These are phyloP conservation scores for Eudorina sp. DNA, from an alignment of 139 green algal species.

Conservation along the genomic window DNA sequence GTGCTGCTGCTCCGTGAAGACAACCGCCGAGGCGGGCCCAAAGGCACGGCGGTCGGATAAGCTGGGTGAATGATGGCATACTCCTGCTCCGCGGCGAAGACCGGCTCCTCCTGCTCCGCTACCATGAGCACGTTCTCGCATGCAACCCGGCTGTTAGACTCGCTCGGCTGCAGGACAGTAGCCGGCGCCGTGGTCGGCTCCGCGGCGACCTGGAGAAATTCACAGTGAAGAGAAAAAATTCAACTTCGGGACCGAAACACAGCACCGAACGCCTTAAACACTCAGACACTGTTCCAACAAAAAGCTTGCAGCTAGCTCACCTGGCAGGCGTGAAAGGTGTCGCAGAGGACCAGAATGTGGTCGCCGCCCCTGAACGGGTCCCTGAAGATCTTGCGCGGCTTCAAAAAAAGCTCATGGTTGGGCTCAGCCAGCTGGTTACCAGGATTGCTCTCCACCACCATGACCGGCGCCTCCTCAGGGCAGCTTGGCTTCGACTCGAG, in stretches of 20 bases:
- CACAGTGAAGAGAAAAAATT: no score
- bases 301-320: not conserved
- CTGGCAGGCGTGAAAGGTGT: slow-evolving; percentile 66
- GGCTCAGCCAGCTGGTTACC: slow-evolving; percentile 38
- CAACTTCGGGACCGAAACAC: no score
- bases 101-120: slow-evolving; percentile 46
- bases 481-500: slow-evolving; percentile 44
- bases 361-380: slow-evolving; percentile 79
- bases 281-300: no score
- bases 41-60: slow-evolving; percentile 17
- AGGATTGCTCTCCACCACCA: slow-evolving; percentile 50
- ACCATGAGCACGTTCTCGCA: slow-evolving; percentile 58
- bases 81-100: slow-evolving; percentile 81
- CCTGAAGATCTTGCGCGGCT: slow-evolving; percentile 72
- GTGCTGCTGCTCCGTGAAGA: slow-evolving; percentile 8
- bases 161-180: slow-evolving; percentile 53
- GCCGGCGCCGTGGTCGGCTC: not conserved
- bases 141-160: slow-evolving; percentile 70
- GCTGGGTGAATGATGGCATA: slow-evolving; percentile 76
- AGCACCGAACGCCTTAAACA: no score
- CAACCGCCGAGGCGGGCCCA: not conserved
- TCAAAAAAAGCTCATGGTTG: slow-evolving; percentile 65
- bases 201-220: slow-evolving; percentile 19
- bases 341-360: slow-evolving; percentile 85
- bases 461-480: slow-evolving; percentile 51